Base-by-base conservation (phyloP, 371 early-diverging fungal genomes). In the Mucor circinelloides region DNA sequence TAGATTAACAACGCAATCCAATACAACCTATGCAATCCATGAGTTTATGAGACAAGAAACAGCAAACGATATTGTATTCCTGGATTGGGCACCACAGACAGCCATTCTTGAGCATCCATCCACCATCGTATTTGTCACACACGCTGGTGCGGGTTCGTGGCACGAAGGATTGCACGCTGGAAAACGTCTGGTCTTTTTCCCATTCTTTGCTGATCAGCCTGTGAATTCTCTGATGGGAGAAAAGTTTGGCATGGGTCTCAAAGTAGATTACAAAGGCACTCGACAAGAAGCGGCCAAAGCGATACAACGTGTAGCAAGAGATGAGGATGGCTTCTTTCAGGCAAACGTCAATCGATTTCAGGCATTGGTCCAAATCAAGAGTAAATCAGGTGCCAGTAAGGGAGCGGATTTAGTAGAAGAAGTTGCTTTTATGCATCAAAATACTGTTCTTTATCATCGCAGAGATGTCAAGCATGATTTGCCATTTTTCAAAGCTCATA, bases 161-260 rank as follows among this genome's bases (percentile, higher is more conserved):
- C 70, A 66, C 55, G 81, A 84, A 67, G 69, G 71, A 0, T 31
- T 79, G 10, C 71, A 70, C 52, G 32, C 67, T 52, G 80, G 78
- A 15, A 70, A 38, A 17, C 76, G 66, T 3, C 48, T 81, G 58
- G 44, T 77, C 4, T 54, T 77, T 27, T 68, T 72, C 42, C 84
- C 81, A 0, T 79, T 78, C 58, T 78, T 79, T 64, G 81, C 73
- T 1, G 84, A 84, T 44, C 84, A 84, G 40, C 68, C 70, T 21
- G 34, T 30, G 6, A 74, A 74, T 25, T 58, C 65, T 7, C 25
- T 58, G 0, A 62, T n/a, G 6, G 15, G 68, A 31, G 62, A 68
- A 44, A 42, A 23, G 3, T 12, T 25, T 5, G 25, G 34, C 0
- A 21, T 64, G 32, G 72, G 50, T 6, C 34, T n/a, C 10, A 36